Base-by-base conservation (phyloP, 768 basidiomycete species). In the Auriculariales sp. region DNA sequence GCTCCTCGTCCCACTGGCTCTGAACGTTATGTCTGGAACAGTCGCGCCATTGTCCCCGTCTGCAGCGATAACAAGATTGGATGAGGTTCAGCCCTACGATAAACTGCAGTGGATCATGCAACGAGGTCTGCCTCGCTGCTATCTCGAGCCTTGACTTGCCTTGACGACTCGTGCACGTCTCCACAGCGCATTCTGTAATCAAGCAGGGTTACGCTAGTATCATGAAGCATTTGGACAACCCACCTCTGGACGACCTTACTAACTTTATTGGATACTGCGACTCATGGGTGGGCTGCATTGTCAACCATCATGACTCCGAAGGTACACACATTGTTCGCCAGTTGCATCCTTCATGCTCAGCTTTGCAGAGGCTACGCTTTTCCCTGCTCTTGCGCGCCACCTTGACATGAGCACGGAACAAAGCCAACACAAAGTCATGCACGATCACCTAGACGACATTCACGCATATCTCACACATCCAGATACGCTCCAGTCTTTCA, bases 201-300 rank as follows among this genome's bases (percentile, higher is more conserved):
- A 66, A 68, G 52, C 48, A 59, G 3, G 68, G 61, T 10, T 71
- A 64, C 53, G 61, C 65, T 31, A 64, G 36, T 31, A 68, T 71
- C 45, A 25, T 66, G 27, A 55, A 57, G 2, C 59, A 58, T 47
- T 64, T 69, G 19, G 64, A 62, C 25, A 53, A 64, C 19, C 66
- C 65, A 1, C 68, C 68, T 0, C 51, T 49, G 11, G 54, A 64
- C 48, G 68, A 68, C 51, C 58, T 69, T 17, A 45, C 52, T 27
- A 70, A 70, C 55, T 70, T 70, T 49, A 55, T 71, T 11, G 66
- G 67, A 1, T 68, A 70, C 45, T 66, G 65, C 50, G 59, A 64
- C 47, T 65, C 67, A 3, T 70, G 68, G 67, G 64, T 58, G 1
- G 49, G 55, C 34, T 56, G 63, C 11, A 63, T 71, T 28, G 62